Base-by-base conservation (phyloP, 768 basidiomycete genomes). In the Trametes maxima region DNA sequence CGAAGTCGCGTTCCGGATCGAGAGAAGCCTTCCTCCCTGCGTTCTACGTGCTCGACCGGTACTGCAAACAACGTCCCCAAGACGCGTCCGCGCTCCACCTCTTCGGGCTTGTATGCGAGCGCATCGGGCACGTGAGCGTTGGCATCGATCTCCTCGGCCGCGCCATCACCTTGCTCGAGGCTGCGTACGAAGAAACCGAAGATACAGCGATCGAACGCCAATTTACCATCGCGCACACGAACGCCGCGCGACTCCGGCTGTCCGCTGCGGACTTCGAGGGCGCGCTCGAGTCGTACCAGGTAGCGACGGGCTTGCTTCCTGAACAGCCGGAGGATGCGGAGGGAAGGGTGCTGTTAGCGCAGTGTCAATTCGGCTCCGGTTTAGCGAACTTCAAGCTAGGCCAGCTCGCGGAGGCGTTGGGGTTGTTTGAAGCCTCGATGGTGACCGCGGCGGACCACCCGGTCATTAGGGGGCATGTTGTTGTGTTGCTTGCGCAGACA, bases 111-210 rank as follows among this genome's bases (percentile, higher is more conserved):
- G 77, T 98, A 21, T 93, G 89, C 70, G 97, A 99, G 70, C 82
- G 87, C 54, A 76, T 98, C 5, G 90, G 88, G 13, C 88, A 92
- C 40, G 68, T 81, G 28, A 83, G 86, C 16, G 78, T 85, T 28
- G 91, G 86, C 6, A 75, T 80, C 16, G 74, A 78, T 24, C 76
- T 85, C 36, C 78, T 95, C 42, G 73, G 78, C 36, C 80, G 80
- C 28, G 86, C 90, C 0, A 91, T 93, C 14, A 60, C 73, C 3
- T 78, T 94, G 11, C 77, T 98, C n/a, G 96, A 98, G 73, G 81
- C 85, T 1, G 81, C 83, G 25, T 99, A 97, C 75, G 97, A 99
- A 72, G 86, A 89, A 54, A 84, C 83, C 14, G 97, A 99, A 73
- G 89, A 93, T 54, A 74, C 87, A 1, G 76, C 79, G 22, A 84